A percentile compares a stretch with the other conserved stretches of the same genome.
These are phyloP conservation scores for Delitschia confertaspora DNA, from an alignment of 495 filamentous ascomycete species.

Conservation along the genomic window DNA sequence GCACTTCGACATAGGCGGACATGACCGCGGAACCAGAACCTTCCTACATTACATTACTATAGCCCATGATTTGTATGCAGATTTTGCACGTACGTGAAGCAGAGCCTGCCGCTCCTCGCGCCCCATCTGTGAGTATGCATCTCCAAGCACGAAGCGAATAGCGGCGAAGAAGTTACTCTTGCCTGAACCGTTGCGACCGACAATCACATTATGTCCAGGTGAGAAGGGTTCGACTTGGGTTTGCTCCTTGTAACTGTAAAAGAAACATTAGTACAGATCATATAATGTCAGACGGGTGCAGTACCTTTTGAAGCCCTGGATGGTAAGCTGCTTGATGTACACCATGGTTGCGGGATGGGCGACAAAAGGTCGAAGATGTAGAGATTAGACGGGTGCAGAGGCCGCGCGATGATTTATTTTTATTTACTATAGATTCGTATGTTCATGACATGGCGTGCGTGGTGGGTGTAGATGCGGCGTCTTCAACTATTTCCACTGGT, in stretches of 20 bases:
- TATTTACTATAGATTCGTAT: no score
- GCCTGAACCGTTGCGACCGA: slow-evolving; percentile 96
- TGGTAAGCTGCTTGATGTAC: slow-evolving; percentile 99
- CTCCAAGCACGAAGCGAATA: slow-evolving; percentile 95
- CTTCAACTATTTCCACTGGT: no score
- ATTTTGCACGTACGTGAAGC: slow-evolving; percentile 54
- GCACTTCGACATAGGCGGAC: slow-evolving; percentile 97
- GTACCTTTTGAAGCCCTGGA: slow-evolving; percentile 99
- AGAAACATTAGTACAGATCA: neutral
- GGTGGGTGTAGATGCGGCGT: no score
- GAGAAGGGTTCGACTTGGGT: slow-evolving; percentile 98
- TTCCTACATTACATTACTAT: slow-evolving; percentile 46
- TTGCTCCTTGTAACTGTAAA: slow-evolving; percentile 95
- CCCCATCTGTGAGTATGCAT: slow-evolving; percentile 94
- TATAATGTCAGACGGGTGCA: slow-evolving; percentile 17
- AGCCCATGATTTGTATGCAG: neutral
- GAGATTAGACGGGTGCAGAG: neutral
- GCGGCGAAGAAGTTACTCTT: slow-evolving; percentile 99
- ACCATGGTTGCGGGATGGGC: slow-evolving; percentile 41
- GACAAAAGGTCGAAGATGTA: neutral
- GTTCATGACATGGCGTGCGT: no score
- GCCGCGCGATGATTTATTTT: no score
- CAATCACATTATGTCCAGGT: slow-evolving; percentile 95
- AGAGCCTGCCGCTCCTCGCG: slow-evolving; percentile 93
- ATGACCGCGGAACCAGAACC: slow-evolving; percentile 95